Evolutionary conservation across 441 rosid species (phyloP), one percentile per base, ranked within the genome.

Genomic region (Populus hybrid): DNA sequence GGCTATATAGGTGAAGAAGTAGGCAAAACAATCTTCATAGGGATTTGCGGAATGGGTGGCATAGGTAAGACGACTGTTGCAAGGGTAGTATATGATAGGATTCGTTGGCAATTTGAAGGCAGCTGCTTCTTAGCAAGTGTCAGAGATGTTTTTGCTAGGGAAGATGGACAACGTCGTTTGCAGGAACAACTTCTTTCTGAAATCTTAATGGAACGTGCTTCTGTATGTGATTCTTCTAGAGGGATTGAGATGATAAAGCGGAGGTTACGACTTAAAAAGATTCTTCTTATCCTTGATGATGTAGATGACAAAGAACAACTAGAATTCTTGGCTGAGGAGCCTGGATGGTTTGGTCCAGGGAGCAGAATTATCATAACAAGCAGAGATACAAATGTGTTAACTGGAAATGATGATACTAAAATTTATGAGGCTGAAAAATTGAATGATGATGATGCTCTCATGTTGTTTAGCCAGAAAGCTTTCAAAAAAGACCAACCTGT

Each of bases 41-140:
- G 82, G 12, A 65, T 79, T 14, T 46, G 67, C n/a, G 82, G 82
- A n/a, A 75, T 70, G 66, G 79, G 75, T 21, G 79, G 82, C n/a
- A 61, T 75, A 0, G 76, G 76, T 1, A 78, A 78, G 8, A 72
- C 76, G 8, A 72, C 68, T 12, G 2, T 78, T 53, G 80, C 82
- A 5, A 63, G 30, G 18, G 74, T 64, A 19, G 0, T 69, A 1
- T 69, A 70, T 34, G 67, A 24, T 6, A 50, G 7, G 59, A 12
- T 79, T 18, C 65, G 12, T 40, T 19, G 8, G 9, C 21, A 75
- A 34, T 79, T 75, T 10, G 35, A 75, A 34, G 67, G 63, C 3
- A 16, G 36, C 10, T 36, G 75, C 53, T 79, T 79, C 19, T 26
- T 79, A 11, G 71, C 30, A 0, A 70, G 70, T 75, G 82, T 79